Percentiles rank a stretch among this genome's conserved stretches.
Evolutionary conservation across 345 rosid species (phyloP).

Genomic region (Gossypium rotundifolium): DNA sequence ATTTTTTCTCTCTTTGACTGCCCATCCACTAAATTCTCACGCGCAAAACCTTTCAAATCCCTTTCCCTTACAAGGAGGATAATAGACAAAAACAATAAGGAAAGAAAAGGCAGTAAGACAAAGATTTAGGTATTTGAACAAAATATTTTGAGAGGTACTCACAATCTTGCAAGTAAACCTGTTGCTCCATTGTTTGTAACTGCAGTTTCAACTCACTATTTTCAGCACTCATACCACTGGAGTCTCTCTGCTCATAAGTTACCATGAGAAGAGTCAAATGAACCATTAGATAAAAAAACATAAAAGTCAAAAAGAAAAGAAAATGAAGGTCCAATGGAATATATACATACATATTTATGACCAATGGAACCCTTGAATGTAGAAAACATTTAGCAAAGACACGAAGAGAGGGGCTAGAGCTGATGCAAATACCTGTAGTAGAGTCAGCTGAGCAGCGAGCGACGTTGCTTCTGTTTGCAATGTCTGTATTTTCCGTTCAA

Average conservation of each 20-base stretch:
- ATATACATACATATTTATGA: too few relatives aligned
- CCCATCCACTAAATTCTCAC: background rate
- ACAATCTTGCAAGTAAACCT: conserved; percentile 89
- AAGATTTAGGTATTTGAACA: background rate
- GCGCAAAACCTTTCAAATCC: background rate
- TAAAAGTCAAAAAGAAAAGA: background rate
- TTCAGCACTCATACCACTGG: conserved; percentile 72
- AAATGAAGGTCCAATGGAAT: background rate
- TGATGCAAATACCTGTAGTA: conserved; percentile 62
- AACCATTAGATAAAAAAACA: background rate
- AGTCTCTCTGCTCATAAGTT: conserved; percentile 55
- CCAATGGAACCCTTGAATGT: background rate
- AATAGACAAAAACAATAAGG: background rate
- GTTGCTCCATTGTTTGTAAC: conserved; percentile 86
- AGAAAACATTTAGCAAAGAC: background rate
- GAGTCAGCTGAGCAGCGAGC: conserved; percentile 78
- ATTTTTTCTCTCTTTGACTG: background rate
- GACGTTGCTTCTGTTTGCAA: conserved; percentile 90
- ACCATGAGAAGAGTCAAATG: conserved; percentile 3
- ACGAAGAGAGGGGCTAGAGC: background rate
- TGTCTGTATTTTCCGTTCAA: conserved; percentile 83
- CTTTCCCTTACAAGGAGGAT: background rate
- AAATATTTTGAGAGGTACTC: conserved; percentile 24
- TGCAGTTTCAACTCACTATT: conserved; percentile 84
- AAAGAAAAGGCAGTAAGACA: background rate